Evolutionary conservation across 495 filamentous ascomycete genomes (phyloP), one percentile per base, ranked within the genome.

Genomic region (Chaetomium tenue): DNA sequence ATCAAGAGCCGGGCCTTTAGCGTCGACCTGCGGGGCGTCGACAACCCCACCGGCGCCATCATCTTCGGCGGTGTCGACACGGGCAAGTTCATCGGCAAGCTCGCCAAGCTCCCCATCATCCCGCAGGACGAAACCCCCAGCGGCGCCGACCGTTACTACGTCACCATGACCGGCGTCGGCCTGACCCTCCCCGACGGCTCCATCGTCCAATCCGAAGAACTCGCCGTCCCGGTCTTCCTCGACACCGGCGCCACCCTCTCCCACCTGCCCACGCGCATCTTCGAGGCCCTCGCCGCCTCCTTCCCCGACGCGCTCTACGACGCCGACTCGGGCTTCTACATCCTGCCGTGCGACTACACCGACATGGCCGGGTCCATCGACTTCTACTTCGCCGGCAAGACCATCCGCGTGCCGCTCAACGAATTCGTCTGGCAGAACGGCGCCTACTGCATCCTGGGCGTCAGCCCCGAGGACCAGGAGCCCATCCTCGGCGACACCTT

Each of bases 51-150:
- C 22, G 93, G 93, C 25, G 68, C 87, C 25, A 87, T 95, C 65
- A 82, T 93, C 37, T 95, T 95, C 65, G 91, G 91, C 22, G 91
- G 91, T 39, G 76, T 95, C 44, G 86, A 95, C 71, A 70, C 68
- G n/a, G 66, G 80, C 53, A 93, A 91, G 67, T 94, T 86, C 71
- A 77, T 78, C 20, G 91, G 89, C 33, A 39, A 74, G 2, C 80
- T 95, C 3, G 74, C 63, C 33, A 78, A 75, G 25, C 68, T 81
- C 11, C 77, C 77, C 40, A 79, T 94, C 26, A 66, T 72, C n/a
- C 18, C 61, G 48, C 65, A 30, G 0, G 22, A 57, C 0, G 25
- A 76, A 78, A 58, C 79, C 73, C 70, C 70, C 0, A 5, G 25
- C 0, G 71, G 72, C 59, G 63, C 63, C 0, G 61, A 75, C 66